Evolutionary conservation across 305 asterid genomes (phyloP).

Genomic region (Solanum hybrid): DNA sequence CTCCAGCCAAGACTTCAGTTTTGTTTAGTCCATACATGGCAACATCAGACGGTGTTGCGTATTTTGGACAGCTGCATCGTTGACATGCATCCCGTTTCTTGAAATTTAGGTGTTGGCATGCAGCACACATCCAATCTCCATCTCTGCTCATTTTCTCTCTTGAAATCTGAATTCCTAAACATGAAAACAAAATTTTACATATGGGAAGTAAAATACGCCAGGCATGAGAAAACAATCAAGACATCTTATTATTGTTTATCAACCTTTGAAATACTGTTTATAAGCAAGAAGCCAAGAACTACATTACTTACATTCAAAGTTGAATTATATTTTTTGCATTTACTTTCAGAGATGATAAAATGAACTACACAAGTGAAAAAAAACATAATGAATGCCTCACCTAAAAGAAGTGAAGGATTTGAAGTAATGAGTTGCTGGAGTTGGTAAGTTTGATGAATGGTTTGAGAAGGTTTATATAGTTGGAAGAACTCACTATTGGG

Average conservation of each 20-base stretch:
- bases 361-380: not conserved
- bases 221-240: not conserved
- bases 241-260: not conserved
- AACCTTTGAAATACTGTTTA: not conserved
- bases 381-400: conserved; percentile 3
- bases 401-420: not conserved
- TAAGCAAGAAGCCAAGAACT: not conserved
- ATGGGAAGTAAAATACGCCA: not conserved
- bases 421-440: conserved; percentile 4
- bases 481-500: conserved; percentile 29
- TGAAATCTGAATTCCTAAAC: not conserved
- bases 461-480: conserved; percentile 28
- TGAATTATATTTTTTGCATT: not conserved
- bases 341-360: not conserved
- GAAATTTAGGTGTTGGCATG: conserved; percentile 85
- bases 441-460: conserved; percentile 25
- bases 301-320: not conserved
- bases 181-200: not conserved
- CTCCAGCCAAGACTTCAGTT: conserved; percentile 60
- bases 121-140: conserved; percentile 76
- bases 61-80: conserved; percentile 66
- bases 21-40: conserved; percentile 32
- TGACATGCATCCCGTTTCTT: conserved; percentile 71
- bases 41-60: conserved; percentile 34
- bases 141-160: conserved; percentile 30